These are phyloP conservation scores for Phaeosphaeria sp. DNA, from an alignment of 2,329 filamentous ascomycete species.

Conservation along the genomic window DNA sequence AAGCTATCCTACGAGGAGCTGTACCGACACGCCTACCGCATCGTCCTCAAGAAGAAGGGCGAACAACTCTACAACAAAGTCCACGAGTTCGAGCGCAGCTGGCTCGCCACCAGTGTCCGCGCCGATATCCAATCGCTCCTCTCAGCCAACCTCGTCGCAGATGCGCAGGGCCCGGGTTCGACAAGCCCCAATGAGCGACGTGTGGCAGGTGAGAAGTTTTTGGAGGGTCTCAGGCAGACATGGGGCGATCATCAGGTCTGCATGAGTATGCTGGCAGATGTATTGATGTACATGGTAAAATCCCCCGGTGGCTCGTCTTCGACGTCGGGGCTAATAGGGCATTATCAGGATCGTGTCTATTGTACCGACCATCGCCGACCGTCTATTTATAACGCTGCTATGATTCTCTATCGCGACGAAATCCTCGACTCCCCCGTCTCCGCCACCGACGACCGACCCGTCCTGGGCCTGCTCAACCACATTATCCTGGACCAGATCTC, in stretches of 20 bases:
- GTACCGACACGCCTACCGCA: constrained; percentile 92
- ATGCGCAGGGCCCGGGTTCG: constrained; percentile 52
- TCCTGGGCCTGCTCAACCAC: constrained; percentile 78
- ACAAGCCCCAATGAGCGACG: constrained; percentile 80
- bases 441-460: constrained; percentile 55
- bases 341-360: constrained; percentile 75
- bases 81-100: constrained; percentile 79
- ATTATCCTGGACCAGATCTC: constrained; percentile 90
- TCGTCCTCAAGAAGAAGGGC: constrained; percentile 88
- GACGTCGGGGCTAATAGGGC: constrained; percentile 23
- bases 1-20: constrained; percentile 92
- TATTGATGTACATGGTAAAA: constrained; percentile 89
- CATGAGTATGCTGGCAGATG: constrained; percentile 96
- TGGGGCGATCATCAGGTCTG: constrained; percentile 92
- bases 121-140: constrained; percentile 74
- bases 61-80: constrained; percentile 81
- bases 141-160: constrained; percentile 70
- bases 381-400: constrained; percentile 82
- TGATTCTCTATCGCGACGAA: constrained; percentile 86
- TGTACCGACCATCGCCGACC: constrained; percentile 74
- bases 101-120: constrained; percentile 79
- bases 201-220: constrained; percentile 80
- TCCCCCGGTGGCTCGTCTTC: not conserved
- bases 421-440: constrained; percentile 70
- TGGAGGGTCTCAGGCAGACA: constrained; percentile 75